A percentile compares a stretch with the other conserved stretches of the same genome.
These are phyloP conservation scores for Rossbeevera mucosa DNA, from an alignment of 768 basidiomycete species.

Conservation along the genomic window DNA sequence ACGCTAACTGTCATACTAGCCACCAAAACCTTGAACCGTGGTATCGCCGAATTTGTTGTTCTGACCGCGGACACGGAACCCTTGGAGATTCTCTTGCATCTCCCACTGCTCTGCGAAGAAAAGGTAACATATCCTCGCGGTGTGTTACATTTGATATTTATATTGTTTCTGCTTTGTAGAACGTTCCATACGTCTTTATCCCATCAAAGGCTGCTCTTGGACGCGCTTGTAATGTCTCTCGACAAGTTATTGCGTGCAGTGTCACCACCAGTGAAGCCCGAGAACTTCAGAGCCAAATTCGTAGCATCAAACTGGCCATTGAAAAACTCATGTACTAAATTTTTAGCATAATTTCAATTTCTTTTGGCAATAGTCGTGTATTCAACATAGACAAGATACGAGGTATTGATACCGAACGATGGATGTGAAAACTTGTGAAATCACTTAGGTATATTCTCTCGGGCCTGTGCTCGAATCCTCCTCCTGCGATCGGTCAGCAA, in stretches of 20 bases:
- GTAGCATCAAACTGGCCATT: slow-evolving; percentile 75
- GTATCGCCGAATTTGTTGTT: slow-evolving; percentile 96
- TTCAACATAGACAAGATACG: slow-evolving; percentile 8
- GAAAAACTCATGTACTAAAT: slow-evolving; percentile 57
- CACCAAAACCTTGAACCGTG: slow-evolving; percentile 97
- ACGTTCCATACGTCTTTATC: slow-evolving; percentile 94
- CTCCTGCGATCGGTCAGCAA: slow-evolving; percentile 43
- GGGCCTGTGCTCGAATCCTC: slow-evolving; percentile 78
- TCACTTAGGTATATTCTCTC: slow-evolving; percentile 85
- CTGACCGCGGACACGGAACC: slow-evolving; percentile 97
- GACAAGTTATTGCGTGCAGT: slow-evolving; percentile 92
- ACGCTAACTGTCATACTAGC: slow-evolving; percentile 45
- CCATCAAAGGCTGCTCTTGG: slow-evolving; percentile 94
- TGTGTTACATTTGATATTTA: neutral
- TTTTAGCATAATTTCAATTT: neutral
- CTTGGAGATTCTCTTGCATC: slow-evolving; percentile 93
- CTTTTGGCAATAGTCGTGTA: slow-evolving; percentile 7
- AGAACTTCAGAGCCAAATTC: slow-evolving; percentile 87
- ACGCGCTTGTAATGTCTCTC: slow-evolving; percentile 90
- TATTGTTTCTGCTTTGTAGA: slow-evolving; percentile 41
- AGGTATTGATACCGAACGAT: neutral
- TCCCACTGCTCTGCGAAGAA: slow-evolving; percentile 96
- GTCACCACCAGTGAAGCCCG: slow-evolving; percentile 95
- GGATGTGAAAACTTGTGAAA: neutral
- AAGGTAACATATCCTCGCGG: slow-evolving; percentile 52